A percentile compares a stretch with the other conserved stretches of the same genome.
Evolutionary conservation across 163 green algal genomes (phyloP).

Genomic region (Trebouxia gelatinosa): DNA sequence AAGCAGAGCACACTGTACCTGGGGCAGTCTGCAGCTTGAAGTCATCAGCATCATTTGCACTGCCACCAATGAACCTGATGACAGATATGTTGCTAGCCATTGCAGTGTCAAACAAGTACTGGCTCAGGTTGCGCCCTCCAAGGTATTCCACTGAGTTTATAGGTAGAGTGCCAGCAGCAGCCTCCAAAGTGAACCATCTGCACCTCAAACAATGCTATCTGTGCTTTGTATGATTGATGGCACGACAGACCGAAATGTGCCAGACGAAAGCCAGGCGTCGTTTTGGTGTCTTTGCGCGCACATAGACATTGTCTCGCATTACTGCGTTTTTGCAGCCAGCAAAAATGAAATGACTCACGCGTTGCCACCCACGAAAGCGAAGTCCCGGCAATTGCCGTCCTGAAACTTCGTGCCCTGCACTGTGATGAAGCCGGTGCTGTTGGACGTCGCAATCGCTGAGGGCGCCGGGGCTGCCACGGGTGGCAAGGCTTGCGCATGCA

Average conservation of each 20-base stretch:
- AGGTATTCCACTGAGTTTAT: neutral
- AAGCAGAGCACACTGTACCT: neutral
- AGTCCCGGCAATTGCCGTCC: constrained; percentile 33
- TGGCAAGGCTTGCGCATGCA: too few species aligned
- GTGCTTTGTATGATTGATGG: neutral
- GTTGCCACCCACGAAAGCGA: constrained; percentile 31
- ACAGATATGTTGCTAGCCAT: constrained; percentile 12
- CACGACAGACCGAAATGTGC: neutral
- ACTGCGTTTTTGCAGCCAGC: too few species aligned
- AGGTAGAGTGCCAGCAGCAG: neutral
- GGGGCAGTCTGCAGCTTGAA: constrained; percentile 18
- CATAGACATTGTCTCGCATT: neutral
- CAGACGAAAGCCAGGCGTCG: neutral
- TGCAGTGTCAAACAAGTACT: constrained; percentile 12
- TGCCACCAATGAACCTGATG: neutral
- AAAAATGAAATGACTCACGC: neutral
- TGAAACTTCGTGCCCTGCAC: constrained; percentile 38
- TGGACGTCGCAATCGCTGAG: too few species aligned
- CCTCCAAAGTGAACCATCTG: constrained; percentile 15
- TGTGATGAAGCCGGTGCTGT: constrained; percentile 35
- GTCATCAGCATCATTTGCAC: constrained; percentile 8
- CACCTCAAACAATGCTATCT: neutral
- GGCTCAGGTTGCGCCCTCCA: neutral
- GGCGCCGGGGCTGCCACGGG: too few species aligned
- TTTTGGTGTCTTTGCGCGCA: neutral